Conservation (phyloP, 257 asterid genomes). For the Nicotiana obtusifolia region DNA sequence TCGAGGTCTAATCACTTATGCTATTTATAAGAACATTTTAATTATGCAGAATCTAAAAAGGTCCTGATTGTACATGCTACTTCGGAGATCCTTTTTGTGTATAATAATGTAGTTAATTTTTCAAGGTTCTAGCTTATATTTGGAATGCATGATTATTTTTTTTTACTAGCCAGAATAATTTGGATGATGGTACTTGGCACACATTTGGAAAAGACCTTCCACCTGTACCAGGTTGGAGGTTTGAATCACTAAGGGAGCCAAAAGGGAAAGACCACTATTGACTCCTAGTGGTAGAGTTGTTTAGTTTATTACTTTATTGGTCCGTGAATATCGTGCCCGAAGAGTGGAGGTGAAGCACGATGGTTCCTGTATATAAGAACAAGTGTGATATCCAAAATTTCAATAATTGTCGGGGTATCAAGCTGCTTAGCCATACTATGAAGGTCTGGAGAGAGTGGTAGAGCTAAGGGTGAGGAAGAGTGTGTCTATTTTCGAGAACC, state of each 20-base stretch:
- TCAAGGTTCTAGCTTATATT: not conserved
- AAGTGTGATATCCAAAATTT: no score
- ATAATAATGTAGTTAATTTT: not conserved
- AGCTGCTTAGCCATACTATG: no score
- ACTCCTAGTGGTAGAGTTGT: not conserved
- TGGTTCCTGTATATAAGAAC: no score
- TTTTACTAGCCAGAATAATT: not conserved
- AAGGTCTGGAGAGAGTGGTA: no score
- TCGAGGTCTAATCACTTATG: not conserved
- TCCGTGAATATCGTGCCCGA: no score
- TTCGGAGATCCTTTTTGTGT: not conserved
- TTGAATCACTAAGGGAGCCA: not conserved
- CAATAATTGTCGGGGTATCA: no score
- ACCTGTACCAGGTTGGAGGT: not conserved
- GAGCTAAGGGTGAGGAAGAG: no score
- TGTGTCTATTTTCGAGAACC: no score
- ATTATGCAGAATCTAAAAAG: not conserved
- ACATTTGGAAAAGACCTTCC: no score
- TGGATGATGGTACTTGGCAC: not conserved
- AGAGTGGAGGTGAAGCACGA: no score
- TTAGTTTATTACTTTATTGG: no score
- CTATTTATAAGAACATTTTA: not conserved
- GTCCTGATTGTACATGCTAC: not conserved
- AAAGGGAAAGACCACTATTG: not conserved
- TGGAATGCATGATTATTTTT: not conserved